Percentiles rank a stretch among this genome's conserved stretches.
Conservation (phyloP, 495 filamentous ascomycete genomes). For the Xeromyces bisporus region DNA sequence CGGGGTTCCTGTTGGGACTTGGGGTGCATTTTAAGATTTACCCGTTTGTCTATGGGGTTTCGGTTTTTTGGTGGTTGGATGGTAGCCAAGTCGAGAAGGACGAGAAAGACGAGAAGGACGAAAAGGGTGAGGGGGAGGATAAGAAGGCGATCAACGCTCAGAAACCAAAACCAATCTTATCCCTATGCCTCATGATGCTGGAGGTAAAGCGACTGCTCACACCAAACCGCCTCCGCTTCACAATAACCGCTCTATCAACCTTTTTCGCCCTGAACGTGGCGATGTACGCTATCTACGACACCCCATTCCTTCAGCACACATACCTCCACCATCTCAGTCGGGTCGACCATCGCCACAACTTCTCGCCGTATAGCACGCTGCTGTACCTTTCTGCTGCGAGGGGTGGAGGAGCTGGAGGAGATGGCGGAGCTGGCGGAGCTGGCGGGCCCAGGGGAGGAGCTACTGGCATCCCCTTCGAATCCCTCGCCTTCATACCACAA, state of each 20-base stretch:
- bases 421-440: too few species aligned
- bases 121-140: neutral
- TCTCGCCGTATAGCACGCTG: constrained; percentile 86
- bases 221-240: constrained; percentile 39
- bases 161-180: too few species aligned
- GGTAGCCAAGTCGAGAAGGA: neutral
- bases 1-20: constrained; percentile 63
- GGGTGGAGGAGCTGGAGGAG: constrained; percentile 13
- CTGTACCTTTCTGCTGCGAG: constrained; percentile 66
- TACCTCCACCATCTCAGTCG: constrained; percentile 85
- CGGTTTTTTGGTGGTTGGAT: constrained; percentile 81
- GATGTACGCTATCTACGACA: constrained; percentile 64
- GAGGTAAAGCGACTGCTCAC: constrained; percentile 40
- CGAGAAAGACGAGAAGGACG: neutral
- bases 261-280: constrained; percentile 53
- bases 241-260: constrained; percentile 45
- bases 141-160: neutral
- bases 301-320: constrained; percentile 69
- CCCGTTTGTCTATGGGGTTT: constrained; percentile 81
- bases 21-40: constrained; percentile 97
- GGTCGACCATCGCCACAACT: constrained; percentile 95
- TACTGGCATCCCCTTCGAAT: constrained; percentile 41
- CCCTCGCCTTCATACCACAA: constrained; percentile 77
- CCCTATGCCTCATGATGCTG: constrained; percentile 2
- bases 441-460: too few species aligned